Conservation (phyloP, 2,329 filamentous ascomycete genomes). For the Colletotrichum falcatum region DNA sequence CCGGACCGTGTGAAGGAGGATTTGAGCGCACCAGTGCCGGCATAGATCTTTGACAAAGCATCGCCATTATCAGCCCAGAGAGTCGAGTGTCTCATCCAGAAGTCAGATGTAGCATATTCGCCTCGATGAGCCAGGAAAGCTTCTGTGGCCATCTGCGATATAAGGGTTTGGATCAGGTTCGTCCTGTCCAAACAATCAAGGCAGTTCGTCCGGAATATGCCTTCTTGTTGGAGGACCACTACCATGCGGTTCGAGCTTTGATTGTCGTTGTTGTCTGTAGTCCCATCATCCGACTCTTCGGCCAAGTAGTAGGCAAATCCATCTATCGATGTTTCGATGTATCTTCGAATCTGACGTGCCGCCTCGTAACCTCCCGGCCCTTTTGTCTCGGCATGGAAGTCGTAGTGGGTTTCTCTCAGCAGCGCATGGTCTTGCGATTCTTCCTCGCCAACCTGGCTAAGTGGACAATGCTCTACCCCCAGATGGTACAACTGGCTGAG, state of each 20-base stretch:
- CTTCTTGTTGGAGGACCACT: conserved; percentile 89
- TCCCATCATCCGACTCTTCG: conserved; percentile 73
- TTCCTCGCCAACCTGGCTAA: conserved; percentile 71
- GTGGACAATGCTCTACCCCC: conserved; percentile 79
- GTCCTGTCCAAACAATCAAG: conserved; percentile 96
- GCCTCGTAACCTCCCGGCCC: conserved; percentile 89
- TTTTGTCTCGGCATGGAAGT: conserved; percentile 95
- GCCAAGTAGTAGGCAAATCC: conserved; percentile 94
- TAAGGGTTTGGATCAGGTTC: conserved; percentile 94
- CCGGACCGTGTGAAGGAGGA: conserved; percentile 94
- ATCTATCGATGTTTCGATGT: conserved; percentile 83
- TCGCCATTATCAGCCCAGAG: conserved; percentile 99
- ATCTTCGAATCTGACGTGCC: conserved; percentile 83
- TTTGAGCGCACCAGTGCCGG: conserved; percentile 94
- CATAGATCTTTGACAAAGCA: conserved; percentile 93
- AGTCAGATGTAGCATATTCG: conserved; percentile 78
- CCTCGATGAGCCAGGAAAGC: conserved; percentile 81
- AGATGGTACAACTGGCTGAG: conserved; percentile 83
- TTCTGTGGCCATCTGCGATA: conserved; percentile 93
- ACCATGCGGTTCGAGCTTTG: conserved; percentile 63
- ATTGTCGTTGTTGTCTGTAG: conserved; percentile 51
- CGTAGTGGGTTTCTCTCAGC: conserved; percentile 86
- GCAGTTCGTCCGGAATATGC: conserved; percentile 96
- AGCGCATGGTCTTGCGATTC: conserved; percentile 77
- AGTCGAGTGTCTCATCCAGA: conserved; percentile 92